Percentiles rank a stretch among this genome's conserved stretches.
phyloP scores from a whole-genome alignment of 2,329 filamentous ascomycete species.

The Dactylellina leptospora region DNA sequence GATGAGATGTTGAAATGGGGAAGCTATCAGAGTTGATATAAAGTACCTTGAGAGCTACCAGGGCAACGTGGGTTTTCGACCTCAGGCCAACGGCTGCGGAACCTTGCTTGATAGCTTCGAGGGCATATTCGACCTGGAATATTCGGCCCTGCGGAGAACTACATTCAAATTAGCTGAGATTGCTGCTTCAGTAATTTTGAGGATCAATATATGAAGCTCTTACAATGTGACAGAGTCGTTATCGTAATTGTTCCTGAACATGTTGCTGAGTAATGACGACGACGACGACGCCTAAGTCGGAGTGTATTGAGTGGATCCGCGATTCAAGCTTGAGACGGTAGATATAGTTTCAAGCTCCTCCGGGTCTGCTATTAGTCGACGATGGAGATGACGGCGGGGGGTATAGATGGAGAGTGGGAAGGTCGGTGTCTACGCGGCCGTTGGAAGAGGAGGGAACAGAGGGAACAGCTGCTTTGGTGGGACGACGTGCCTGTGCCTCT shows the following conservation, averaged over 20 bases:
- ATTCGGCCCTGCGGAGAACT: slow-evolving; percentile 99
- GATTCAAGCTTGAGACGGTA: slow-evolving; percentile 16
- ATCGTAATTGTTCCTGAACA: slow-evolving; percentile 99
- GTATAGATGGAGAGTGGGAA: slow-evolving; percentile 10
- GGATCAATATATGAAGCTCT: slow-evolving; percentile 8
- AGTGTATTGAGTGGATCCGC: slow-evolving; percentile 14
- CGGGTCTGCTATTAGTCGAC: neutral
- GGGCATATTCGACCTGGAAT: slow-evolving; percentile 99
- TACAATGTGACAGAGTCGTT: slow-evolving; percentile 99
- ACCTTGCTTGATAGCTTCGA: slow-evolving; percentile 98
- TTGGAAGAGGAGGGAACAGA: neutral
- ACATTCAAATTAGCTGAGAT: slow-evolving; percentile 51
- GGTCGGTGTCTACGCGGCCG: slow-evolving; percentile 52
- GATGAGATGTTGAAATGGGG: too few relatives aligned
- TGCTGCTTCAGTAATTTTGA: neutral
- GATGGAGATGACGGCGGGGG: slow-evolving; percentile 26
- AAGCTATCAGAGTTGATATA: slow-evolving; percentile 29
- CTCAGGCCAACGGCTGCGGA: slow-evolving; percentile 96
- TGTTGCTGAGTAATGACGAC: slow-evolving; percentile 64
- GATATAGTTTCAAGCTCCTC: slow-evolving; percentile 10
- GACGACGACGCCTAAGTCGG: slow-evolving; percentile 14
- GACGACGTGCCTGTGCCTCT: slow-evolving; percentile 47
- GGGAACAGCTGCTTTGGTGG: slow-evolving; percentile 39
- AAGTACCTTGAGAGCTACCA: slow-evolving; percentile 91
- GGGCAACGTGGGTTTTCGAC: slow-evolving; percentile 96